Percentiles rank a stretch among this genome's conserved stretches.
Evolutionary conservation across 2,329 filamentous ascomycete species (phyloP).

Genomic region (Aspergillus pseudotamarii): DNA sequence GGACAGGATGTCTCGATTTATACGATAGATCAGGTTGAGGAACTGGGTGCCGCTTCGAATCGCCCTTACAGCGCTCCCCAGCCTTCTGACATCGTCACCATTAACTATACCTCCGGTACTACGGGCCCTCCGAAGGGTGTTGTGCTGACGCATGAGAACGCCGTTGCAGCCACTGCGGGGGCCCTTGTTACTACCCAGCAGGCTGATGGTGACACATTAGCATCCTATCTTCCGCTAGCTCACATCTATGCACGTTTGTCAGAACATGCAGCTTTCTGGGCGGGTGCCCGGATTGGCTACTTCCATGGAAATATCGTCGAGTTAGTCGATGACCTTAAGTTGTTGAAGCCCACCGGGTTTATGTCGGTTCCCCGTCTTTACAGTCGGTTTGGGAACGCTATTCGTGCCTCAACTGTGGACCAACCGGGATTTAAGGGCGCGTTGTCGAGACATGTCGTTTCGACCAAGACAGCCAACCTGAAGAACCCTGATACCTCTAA

Average conservation of each 20-base stretch:
- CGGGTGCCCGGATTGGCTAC: conserved; percentile 78
- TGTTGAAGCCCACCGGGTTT: conserved; percentile 79
- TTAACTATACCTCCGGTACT: conserved; percentile 68
- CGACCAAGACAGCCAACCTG: conserved; percentile 78
- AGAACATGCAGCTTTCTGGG: conserved; percentile 74
- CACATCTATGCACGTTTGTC: conserved; percentile 90
- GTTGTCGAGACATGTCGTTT: conserved; percentile 77
- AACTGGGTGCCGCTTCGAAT: conserved; percentile 71
- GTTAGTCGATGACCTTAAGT: conserved; percentile 87
- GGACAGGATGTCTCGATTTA: conserved; percentile 77
- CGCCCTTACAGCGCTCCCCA: conserved; percentile 71
- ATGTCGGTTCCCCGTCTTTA: conserved; percentile 88
- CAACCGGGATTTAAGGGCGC: conserved; percentile 78
- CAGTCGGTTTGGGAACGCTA: conserved; percentile 84
- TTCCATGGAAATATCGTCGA: conserved; percentile 90
- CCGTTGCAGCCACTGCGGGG: conserved; percentile 70
- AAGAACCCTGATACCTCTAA: conserved; percentile 67
- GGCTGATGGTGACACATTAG: conserved; percentile 64
- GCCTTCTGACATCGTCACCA: conserved; percentile 77
- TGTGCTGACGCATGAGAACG: conserved; percentile 76
- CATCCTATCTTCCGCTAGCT: conserved; percentile 89
- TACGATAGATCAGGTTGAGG: conserved; percentile 79
- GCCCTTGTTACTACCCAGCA: conserved; percentile 59
- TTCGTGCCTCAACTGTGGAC: conserved; percentile 77
- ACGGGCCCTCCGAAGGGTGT: conserved; percentile 68